Conservation (phyloP, 202 grass and related monocot species). For the Cymbopogon flexuosus region DNA sequence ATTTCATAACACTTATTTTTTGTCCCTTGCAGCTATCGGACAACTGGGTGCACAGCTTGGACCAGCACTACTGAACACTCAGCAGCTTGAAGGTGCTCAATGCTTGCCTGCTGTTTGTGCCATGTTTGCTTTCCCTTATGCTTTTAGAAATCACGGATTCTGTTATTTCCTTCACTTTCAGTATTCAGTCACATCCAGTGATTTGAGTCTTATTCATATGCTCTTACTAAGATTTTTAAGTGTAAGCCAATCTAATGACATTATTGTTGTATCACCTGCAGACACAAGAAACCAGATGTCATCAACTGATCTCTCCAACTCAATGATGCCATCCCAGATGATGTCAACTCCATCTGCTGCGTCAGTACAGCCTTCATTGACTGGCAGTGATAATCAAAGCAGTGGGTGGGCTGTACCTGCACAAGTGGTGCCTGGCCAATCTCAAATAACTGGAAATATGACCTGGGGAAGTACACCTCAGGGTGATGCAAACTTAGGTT, state of each 20-base stretch:
- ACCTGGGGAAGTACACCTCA: conserved; percentile 40
- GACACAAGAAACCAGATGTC: conserved; percentile 36
- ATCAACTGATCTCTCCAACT: conserved; percentile 39
- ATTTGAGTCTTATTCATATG: conserved; percentile 22
- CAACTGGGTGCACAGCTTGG: conserved; percentile 29
- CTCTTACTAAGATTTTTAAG: neutral
- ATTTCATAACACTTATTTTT: conserved; percentile 20
- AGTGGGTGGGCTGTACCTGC: conserved; percentile 40
- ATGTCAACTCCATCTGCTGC: conserved; percentile 29
- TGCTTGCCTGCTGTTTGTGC: conserved; percentile 23
- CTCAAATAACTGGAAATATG: conserved; percentile 59
- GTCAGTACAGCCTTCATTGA: conserved; percentile 17
- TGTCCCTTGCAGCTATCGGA: conserved; percentile 17
- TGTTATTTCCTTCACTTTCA: conserved; percentile 33
- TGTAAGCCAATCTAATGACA: conserved; percentile 10
- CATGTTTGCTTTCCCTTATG: neutral
- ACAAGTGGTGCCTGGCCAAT: conserved; percentile 46
- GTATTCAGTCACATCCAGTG: conserved; percentile 7
- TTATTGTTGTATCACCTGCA: conserved; percentile 29
- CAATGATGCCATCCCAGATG: conserved; percentile 35
- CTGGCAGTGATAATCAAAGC: conserved; percentile 38
- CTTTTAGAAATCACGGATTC: neutral
- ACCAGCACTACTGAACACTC: conserved; percentile 27
- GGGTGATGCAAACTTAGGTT: conserved; percentile 59
- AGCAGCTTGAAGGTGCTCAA: conserved; percentile 40